Base-by-base conservation (phyloP, 208 protist genomes). In the Wallacemonas sp. region DNA sequence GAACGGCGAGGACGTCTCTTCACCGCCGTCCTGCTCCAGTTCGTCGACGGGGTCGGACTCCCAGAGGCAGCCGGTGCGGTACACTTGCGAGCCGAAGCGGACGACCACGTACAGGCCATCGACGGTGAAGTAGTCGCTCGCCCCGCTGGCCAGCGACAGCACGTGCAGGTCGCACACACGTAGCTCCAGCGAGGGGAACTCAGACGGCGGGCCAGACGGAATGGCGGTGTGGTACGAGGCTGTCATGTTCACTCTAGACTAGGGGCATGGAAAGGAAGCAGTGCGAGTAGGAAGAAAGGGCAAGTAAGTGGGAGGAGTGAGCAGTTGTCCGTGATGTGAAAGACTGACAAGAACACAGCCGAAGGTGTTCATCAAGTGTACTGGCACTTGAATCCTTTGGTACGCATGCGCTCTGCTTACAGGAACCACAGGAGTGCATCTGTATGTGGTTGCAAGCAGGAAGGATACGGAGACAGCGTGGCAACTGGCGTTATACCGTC, bases 41-140 rank as follows among this genome's bases (percentile, higher is more conserved):
- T 31, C 32, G 2, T 14, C 46, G 14, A 33, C 55, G 26, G 10
- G 44, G 32, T 52, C 36, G 26, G 48, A 61, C 29, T 65, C 72
- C n/a, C 45, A 64, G 49, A 92, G 72, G 32, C 55, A 76, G 22
- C 10, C 38, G 22, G 82, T 92, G 22, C 79, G 82, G 42, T 76
- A 73, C 4, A 79, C 77, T 26, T 81, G 66, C 7, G 67, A 44
- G 31, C 72, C 79, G 18, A 77, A 57, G 33, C 86, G 82, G 25
- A 81, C 49, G n/a, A 92, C 73, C 16, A 88, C 62, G 64, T 92
- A 92, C 16, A 92, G 59, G 11, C 86, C 86, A 63, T 77, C 73
- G 25, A 77, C 62, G n/a, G 57, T 67, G 46, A 85, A 83, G 41
- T 64, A 63, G 54, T 67, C 16, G 65, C 67, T 71, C 67, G 44